phyloP scores from a whole-genome alignment of 441 rosid species.

The Populus trichocarpa region DNA sequence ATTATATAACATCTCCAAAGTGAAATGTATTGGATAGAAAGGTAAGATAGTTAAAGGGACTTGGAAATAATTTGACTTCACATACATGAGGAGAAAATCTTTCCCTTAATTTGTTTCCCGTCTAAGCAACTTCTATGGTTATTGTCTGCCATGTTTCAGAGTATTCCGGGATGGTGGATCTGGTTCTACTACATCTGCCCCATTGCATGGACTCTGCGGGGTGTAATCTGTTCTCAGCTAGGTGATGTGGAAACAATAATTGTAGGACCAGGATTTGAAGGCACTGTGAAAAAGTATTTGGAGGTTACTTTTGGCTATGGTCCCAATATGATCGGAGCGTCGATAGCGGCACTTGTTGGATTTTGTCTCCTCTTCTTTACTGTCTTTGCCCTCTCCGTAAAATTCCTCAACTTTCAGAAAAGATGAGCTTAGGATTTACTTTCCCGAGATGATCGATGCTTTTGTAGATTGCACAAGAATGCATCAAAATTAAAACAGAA shows the following conservation, averaged over 20 bases:
- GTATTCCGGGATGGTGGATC: slow-evolving; percentile 86
- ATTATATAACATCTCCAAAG: too few relatives aligned
- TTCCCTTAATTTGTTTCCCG: too few relatives aligned
- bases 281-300: slow-evolving; percentile 62
- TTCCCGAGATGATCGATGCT: neutral
- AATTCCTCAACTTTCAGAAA: slow-evolving; percentile 76
- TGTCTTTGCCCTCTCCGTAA: slow-evolving; percentile 58
- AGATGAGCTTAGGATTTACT: slow-evolving; percentile 33
- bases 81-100: neutral
- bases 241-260: slow-evolving; percentile 71
- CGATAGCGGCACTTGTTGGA: slow-evolving; percentile 47
- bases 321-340: slow-evolving; percentile 47
- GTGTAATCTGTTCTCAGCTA: slow-evolving; percentile 72
- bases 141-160: slow-evolving; percentile 30
- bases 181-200: slow-evolving; percentile 95
- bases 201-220: slow-evolving; percentile 79
- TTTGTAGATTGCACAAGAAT: neutral
- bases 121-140: neutral
- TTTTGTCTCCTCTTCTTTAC: slow-evolving; percentile 61
- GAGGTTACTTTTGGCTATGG: slow-evolving; percentile 42
- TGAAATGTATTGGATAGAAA: neutral
- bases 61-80: neutral
- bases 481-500: neutral
- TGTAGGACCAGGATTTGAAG: slow-evolving; percentile 46
- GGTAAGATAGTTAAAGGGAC: neutral